Evolutionary conservation across 1,284 basidiomycete genomes (phyloP).

Genomic region (Ceratorhiza oryzae-sativae): DNA sequence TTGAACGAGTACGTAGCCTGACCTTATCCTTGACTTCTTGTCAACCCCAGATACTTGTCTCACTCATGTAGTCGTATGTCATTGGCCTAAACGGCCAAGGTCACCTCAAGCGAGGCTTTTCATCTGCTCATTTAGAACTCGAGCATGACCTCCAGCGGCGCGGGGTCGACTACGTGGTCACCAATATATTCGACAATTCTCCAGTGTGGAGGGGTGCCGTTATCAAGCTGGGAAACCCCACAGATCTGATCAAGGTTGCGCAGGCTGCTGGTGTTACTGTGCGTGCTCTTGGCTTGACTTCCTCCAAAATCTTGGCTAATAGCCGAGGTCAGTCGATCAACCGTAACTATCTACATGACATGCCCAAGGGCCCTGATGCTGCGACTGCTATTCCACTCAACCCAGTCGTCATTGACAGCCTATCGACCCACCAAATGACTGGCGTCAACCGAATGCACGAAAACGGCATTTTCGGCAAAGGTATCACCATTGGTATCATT

Average conservation of each 20-base stretch:
- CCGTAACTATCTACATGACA: too few relatives aligned
- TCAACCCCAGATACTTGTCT: neutral
- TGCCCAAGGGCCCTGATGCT: neutral
- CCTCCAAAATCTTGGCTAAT: too few relatives aligned
- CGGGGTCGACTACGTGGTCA: slow-evolving; percentile 27
- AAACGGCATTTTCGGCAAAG: slow-evolving; percentile 55
- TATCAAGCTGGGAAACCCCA: neutral
- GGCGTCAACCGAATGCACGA: slow-evolving; percentile 54
- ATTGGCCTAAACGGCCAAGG: slow-evolving; percentile 6
- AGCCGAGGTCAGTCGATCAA: too few relatives aligned
- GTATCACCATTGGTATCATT: slow-evolving; percentile 56
- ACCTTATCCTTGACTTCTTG: neutral
- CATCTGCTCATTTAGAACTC: slow-evolving; percentile 19
- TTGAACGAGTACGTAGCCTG: slow-evolving; percentile 6
- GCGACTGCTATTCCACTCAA: too few relatives aligned
- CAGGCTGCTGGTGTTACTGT: neutral
- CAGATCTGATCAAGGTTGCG: neutral
- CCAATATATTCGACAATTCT: slow-evolving; percentile 6
- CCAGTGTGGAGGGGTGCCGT: slow-evolving; percentile 19
- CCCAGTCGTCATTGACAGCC: slow-evolving; percentile 18
- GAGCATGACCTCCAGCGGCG: slow-evolving; percentile 8
- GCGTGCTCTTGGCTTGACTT: too few relatives aligned
- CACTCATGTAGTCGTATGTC: slow-evolving; percentile 28
- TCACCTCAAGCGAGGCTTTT: neutral
- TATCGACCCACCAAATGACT: slow-evolving; percentile 41